Evolutionary conservation across 352 stramenopile species (phyloP), one percentile per base, ranked within the genome.

Genomic region (Globisporangium abappressorium): DNA sequence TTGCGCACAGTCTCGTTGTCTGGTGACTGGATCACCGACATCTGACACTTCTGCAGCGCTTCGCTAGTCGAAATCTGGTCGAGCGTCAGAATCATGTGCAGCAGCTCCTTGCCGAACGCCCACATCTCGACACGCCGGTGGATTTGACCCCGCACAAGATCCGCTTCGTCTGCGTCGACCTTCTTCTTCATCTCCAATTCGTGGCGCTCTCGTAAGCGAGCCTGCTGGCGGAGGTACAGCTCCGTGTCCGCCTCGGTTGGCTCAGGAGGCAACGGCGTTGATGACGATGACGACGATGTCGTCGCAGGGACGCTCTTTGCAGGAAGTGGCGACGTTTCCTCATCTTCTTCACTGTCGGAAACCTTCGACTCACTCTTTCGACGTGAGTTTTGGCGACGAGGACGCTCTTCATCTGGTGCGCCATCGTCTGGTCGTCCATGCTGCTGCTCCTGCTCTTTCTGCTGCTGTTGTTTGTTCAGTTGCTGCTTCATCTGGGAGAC

Each of bases 401-500:
- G 59, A 34, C 61, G 58, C 66, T 75, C 66, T 51, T 82, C 73
- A 57, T 85, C 74, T 14, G 38, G 58, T 9, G 59, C 46, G 6
- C 34, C 59, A 5, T 84, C 75, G 41, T 91, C 76, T 33, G 30
- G 38, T 43, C 74, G 67, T 46, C 72, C 46, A 46, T 68, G 60
- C 24, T 71, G 68, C 54, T 70, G 77, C 14, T 62, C 65, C 8
- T 79, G 72, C 14, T 89, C 80, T 41, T 79, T 84, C 61, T 86
- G 78, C 30, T 81, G 79, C 20, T 85, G 75, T 11, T 92, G 83
- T 60, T 80, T 92, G 64, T 88, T 90, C 71, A 93, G 85, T 53
- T 96, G 86, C 61, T 96, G 84, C 12, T 83, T 78, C 82, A 94
- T 93, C 58, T 94, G 87, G 0, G 87, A 94, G 30, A 94, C 85